Conservation (phyloP, 257 asterid genomes). For the Parsonsia alboflavescens region DNA sequence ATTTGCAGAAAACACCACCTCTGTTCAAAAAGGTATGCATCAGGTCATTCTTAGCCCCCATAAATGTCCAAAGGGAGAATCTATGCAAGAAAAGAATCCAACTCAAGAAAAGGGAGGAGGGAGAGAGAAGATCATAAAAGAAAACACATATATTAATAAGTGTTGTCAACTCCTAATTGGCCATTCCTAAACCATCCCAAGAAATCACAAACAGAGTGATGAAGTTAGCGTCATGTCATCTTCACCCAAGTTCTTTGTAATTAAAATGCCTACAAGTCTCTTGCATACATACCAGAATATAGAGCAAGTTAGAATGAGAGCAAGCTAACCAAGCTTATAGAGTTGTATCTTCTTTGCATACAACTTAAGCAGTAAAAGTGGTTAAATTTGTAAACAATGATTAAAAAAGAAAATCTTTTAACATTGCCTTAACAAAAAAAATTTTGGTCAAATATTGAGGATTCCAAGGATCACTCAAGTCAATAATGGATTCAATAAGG, state of each 20-base stretch:
- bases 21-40: background rate
- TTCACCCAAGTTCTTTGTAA: background rate
- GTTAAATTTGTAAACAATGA: background rate
- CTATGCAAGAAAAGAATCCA: background rate
- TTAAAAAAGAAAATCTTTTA: no score
- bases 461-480: no score
- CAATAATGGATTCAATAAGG: no score
- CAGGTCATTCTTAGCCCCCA: background rate
- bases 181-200: conserved; percentile 74
- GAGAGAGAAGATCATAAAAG: background rate
- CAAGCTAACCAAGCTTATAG: conserved; percentile 66
- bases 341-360: conserved; percentile 64
- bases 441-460: no score
- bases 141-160: background rate
- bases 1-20: background rate
- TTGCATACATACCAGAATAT: conserved; percentile 47
- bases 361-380: no score
- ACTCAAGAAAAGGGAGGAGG: background rate
- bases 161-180: conserved; percentile 18
- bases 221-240: background rate
- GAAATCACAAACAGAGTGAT: conserved; percentile 3
- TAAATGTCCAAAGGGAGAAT: background rate
- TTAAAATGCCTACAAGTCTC: background rate
- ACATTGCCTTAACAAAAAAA: no score
- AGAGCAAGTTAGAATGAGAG: conserved; percentile 44